Evolutionary conservation across 106 monocot genomes (phyloP).

Genomic region (Acorus calamus): DNA sequence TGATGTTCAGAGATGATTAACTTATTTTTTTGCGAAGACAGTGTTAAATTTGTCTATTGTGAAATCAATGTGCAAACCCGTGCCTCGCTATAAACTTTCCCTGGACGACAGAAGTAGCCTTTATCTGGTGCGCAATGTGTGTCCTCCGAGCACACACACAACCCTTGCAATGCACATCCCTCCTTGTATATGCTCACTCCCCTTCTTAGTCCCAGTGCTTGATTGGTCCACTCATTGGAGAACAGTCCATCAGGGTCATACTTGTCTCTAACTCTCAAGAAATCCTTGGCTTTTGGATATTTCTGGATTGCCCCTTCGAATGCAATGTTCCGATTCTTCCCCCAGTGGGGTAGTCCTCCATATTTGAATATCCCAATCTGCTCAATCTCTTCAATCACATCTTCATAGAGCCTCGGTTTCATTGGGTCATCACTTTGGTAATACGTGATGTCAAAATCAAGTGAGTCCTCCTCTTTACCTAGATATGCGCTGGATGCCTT

Average conservation of each 20-base stretch:
- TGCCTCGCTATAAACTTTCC: no score
- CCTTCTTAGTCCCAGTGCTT: conserved; percentile 46
- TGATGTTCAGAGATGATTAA: no score
- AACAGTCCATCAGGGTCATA: conserved; percentile 54
- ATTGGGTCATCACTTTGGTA: conserved; percentile 41
- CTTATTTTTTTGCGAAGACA: no score
- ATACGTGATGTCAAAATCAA: conserved; percentile 56
- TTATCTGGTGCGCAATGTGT: no score
- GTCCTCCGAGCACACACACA: no score
- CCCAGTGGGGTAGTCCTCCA: conserved; percentile 63
- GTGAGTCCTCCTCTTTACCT: conserved; percentile 28
- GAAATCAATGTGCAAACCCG: no score
- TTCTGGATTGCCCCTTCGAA: conserved; percentile 36
- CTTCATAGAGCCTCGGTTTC: conserved; percentile 36
- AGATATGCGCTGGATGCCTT: conserved; percentile 38
- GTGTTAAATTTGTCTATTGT: no score
- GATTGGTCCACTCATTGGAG: conserved; percentile 64
- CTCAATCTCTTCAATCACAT: conserved; percentile 66
- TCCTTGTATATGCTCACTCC: conserved; percentile 17
- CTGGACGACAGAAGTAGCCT: no score
- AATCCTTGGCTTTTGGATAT: conserved; percentile 19
- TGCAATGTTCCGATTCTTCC: conserved; percentile 56
- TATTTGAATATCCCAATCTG: conserved; percentile 79
- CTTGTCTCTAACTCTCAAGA: conserved; percentile 30
- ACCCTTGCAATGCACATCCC: conserved; percentile 4